Percentiles rank a stretch among this genome's conserved stretches.
These are phyloP conservation scores for Aureobasidium sp. DNA, from an alignment of 2,329 filamentous ascomycete species.

Conservation along the genomic window DNA sequence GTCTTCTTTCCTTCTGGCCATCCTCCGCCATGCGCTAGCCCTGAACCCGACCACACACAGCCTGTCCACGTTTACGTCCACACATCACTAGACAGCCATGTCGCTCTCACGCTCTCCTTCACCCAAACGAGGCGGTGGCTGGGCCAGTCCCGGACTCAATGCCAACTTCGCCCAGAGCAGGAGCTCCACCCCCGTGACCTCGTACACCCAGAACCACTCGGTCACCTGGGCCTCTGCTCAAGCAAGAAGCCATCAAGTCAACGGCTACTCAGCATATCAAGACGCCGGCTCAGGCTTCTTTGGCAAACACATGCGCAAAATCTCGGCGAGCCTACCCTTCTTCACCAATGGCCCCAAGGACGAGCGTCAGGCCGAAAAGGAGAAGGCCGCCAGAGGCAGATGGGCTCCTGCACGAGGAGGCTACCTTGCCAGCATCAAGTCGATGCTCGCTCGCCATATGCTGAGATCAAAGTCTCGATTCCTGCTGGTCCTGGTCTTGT, in stretches of 20 bases:
- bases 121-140: constrained; percentile 75
- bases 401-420: constrained; percentile 41
- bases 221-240: constrained; percentile 80
- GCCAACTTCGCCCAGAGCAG: constrained; percentile 43
- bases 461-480: constrained; percentile 60
- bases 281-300: constrained; percentile 80
- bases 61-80: constrained; percentile 1
- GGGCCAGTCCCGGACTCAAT: constrained; percentile 74
- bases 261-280: constrained; percentile 71
- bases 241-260: constrained; percentile 64
- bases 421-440: constrained; percentile 29
- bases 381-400: constrained; percentile 60
- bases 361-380: constrained; percentile 61
- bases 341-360: constrained; percentile 52
- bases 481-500: constrained; percentile 51
- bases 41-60: not conserved
- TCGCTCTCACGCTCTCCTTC: constrained; percentile 82
- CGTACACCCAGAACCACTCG: constrained; percentile 46
- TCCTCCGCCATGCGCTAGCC: constrained; percentile 12
- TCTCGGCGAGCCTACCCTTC: constrained; percentile 71
- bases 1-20: not conserved
- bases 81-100: constrained; percentile 47
- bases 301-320: constrained; percentile 69
- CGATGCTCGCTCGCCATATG: constrained; percentile 34
- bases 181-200: constrained; percentile 22